Base-by-base conservation (phyloP, 2,329 filamentous ascomycete genomes). In the Bipolaris oryzae region DNA sequence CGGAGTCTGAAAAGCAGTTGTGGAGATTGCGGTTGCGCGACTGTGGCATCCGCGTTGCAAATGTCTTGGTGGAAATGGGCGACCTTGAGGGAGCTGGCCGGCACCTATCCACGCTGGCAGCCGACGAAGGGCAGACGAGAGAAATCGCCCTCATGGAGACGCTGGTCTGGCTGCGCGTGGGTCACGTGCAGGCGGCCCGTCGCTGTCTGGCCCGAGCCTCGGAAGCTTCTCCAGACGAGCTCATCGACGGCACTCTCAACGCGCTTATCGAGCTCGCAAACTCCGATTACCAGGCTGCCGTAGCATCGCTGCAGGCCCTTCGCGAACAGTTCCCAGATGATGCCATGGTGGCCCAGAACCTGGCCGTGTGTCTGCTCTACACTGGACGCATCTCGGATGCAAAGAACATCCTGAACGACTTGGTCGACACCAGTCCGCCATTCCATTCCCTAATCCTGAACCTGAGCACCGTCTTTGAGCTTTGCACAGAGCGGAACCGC, bases 361-460 rank as follows among this genome's bases (percentile, higher is more conserved):
- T 90, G 43, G 92, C 92, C 0, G 91, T 97, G 2, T 93, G 89
- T 63, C 78, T 95, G 49, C 80, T 98, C 0, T 98, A 98, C 72
- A 85, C 87, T 0, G 92, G 93, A 3, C 83, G 83, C 53, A 87
- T 97, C 74, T 47, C 70, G 0, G 71, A 75, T 82, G 89, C 91
- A 0, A 85, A 86, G 13, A 76, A 80, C 11, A 76, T 90, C 1
- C 79, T 97, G 3, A 89, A 94, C 68, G 76, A 78, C 0, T 77
- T 96, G 10, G 80, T 92, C 0, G 81, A 85, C 3, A 74, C 80
- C 0, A 85, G 87, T 0, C 60, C 66, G 9, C 68, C 75, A 0
- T 97, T 94, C 55, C 88, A 90, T 61, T 90, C 90, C 0, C 78
- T 96, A 2, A 85, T 96, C 0, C 96, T 97, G 77, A 98, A 98